Base-by-base conservation (phyloP, 371 early-diverging fungal species). In the Mortierella sp. region DNA sequence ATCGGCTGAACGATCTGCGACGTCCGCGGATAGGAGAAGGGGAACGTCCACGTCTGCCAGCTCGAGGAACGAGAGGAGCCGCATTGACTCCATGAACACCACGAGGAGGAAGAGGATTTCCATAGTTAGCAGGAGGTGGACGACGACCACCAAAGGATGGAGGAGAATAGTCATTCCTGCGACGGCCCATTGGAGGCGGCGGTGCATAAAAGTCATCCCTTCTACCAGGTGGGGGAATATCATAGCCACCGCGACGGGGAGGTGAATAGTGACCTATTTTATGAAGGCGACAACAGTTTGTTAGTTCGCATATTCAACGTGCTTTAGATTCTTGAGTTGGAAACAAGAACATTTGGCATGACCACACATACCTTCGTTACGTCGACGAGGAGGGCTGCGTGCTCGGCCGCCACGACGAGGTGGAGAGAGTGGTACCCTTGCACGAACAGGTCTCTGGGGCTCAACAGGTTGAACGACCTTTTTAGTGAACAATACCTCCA, bases 241-340 rank as follows among this genome's bases (percentile, higher is more conserved):
- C 72, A 70, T 72, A 78, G 19, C 77, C 55, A 31, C 50, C 74
- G 9, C 84, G 77, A 14, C 80, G 80, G 57, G 84, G 80, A 38
- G 85, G 81, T 45, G 81, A 81, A 42, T 84, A 84, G 31, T 78
- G 85, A 71, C 81, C 85, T 84, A 75, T 19, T 28, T 28, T 45
- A 50, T 6, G 31, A 72, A n/a, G 31, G 19, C 38, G 28, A 38
- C 3, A 21, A 28, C 45, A 60, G 2, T 34, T 13, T 31, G n/a
- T 44, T 38, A 70, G 38, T 9, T 16, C 2, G 0, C 28, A 19
- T n/a, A 7, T 60, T 2, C 47, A 34, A 16, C 34, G 3, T 16
- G 19, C 11, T 26, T 14, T 31, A 11, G 28, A 26, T 31, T 45
- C 26, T 21, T 2, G 13, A 26, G 10, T 26, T 6, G 5, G 19